phyloP scores from a whole-genome alignment of 164 flowering plant genomes.

The Aristolochia contorta region DNA sequence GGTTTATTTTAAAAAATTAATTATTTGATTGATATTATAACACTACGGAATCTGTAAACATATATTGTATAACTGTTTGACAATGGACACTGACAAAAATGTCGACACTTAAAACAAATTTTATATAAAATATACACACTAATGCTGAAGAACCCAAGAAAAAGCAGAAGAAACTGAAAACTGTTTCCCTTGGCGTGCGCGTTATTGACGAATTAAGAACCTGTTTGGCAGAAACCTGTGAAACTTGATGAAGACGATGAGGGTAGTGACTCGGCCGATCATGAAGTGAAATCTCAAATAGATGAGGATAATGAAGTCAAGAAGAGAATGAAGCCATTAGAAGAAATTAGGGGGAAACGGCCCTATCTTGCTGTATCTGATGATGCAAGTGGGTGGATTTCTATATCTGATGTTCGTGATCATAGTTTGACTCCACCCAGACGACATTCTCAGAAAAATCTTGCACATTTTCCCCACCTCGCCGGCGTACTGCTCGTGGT shows the following conservation, averaged over 20 bases:
- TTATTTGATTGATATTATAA: too few species aligned
- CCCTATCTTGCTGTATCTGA: constrained; percentile 66
- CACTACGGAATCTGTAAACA: too few species aligned
- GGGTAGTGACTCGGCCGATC: constrained; percentile 50
- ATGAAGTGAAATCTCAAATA: constrained; percentile 66
- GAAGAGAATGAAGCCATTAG: constrained; percentile 76
- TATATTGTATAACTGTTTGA: too few species aligned
- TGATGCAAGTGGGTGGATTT: constrained; percentile 96
- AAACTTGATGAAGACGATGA: constrained; percentile 45
- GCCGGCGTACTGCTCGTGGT: constrained; percentile 5
- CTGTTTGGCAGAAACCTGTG: constrained; percentile 75
- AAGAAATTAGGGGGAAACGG: constrained; percentile 42
- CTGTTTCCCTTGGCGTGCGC: constrained; percentile 31
- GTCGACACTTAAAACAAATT: too few species aligned
- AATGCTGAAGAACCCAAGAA: constrained; percentile 22
- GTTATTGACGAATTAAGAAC: constrained; percentile 91
- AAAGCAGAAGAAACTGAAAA: constrained; percentile 35
- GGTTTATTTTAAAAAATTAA: too few species aligned
- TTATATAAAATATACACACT: too few species aligned
- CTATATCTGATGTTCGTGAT: constrained; percentile 40
- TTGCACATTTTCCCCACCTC: constrained; percentile 19
- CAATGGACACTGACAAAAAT: too few species aligned
- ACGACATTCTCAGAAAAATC: constrained; percentile 3
- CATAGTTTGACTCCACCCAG: constrained; percentile 38
- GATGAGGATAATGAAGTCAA: constrained; percentile 87